Evolutionary conservation across 2,329 filamentous ascomycete species (phyloP).

Genomic region (Chaetomium strumarium): DNA sequence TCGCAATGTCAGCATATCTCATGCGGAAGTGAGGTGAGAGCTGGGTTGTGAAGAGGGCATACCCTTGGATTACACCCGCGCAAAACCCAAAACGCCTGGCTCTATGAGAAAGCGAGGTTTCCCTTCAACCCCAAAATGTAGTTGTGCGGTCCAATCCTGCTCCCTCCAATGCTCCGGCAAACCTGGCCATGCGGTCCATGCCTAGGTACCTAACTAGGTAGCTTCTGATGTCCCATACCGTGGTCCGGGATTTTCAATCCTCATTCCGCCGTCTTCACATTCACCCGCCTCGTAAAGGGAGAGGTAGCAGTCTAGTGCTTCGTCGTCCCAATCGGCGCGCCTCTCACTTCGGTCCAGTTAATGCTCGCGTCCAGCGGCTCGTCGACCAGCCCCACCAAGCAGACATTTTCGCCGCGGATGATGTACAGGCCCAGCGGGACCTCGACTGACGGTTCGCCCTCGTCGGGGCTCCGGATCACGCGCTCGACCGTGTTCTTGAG

Average conservation of each 20-base stretch:
- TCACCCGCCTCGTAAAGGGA: not conserved
- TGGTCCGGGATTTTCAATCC: too few relatives aligned
- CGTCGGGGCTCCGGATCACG: slow-evolving; percentile 80
- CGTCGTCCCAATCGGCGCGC: slow-evolving; percentile 73
- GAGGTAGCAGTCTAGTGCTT: slow-evolving; percentile 54
- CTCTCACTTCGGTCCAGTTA: slow-evolving; percentile 87
- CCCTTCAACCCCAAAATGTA: not conserved
- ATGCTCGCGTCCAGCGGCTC: slow-evolving; percentile 85
- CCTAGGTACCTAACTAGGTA: too few relatives aligned
- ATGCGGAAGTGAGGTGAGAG: not conserved
- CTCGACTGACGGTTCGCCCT: slow-evolving; percentile 72
- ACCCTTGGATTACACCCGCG: not conserved
- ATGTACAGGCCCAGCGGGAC: slow-evolving; percentile 84
- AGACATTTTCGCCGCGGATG: slow-evolving; percentile 90
- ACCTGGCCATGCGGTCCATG: too few relatives aligned
- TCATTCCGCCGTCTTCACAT: not conserved
- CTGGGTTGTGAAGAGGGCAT: not conserved
- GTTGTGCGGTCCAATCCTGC: not conserved
- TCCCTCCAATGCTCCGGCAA: not conserved
- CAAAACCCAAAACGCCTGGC: not conserved
- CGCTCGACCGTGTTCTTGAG: slow-evolving; percentile 79
- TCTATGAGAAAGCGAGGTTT: not conserved
- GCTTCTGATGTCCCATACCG: too few relatives aligned
- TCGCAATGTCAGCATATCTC: slow-evolving; percentile 19
- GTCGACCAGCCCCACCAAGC: slow-evolving; percentile 82